These are phyloP conservation scores for Tylopilus sp. DNA, from an alignment of 768 basidiomycete genomes.

Conservation along the genomic window DNA sequence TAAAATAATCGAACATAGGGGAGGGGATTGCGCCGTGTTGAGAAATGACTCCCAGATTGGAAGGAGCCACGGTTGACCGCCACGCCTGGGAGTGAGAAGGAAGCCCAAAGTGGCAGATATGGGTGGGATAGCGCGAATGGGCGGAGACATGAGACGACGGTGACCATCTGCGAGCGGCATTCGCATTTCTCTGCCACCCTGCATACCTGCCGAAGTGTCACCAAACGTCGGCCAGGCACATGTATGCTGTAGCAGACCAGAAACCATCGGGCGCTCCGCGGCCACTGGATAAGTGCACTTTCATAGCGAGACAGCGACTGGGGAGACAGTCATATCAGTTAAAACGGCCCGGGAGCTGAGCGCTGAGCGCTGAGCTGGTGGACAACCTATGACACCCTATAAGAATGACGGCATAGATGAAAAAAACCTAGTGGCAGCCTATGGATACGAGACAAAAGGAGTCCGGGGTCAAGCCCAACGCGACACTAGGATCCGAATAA, in stretches of 20 bases:
- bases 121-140: not conserved
- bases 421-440: not conserved
- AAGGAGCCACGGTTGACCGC: not conserved
- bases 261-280: not conserved
- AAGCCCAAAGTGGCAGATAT: slow-evolving; percentile 1
- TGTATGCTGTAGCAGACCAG: not conserved
- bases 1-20: slow-evolving; percentile 4
- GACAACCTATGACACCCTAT: slow-evolving; percentile 10
- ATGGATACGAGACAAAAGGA: not conserved
- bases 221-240: not conserved
- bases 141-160: not conserved
- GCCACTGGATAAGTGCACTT: not conserved
- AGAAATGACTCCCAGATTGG: not conserved
- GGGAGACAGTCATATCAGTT: not conserved
- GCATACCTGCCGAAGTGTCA: not conserved
- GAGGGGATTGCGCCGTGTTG: not conserved
- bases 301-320: not conserved
- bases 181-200: not conserved
- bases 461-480: slow-evolving; percentile 15
- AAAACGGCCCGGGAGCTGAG: not conserved
- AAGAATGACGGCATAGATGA: slow-evolving; percentile 23
- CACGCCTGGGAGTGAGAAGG: not conserved
- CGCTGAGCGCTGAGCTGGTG: not conserved
- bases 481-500: not conserved
- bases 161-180: not conserved